Evolutionary conservation across 768 basidiomycete genomes (phyloP).

Genomic region (Auriscalpium microsporum): DNA sequence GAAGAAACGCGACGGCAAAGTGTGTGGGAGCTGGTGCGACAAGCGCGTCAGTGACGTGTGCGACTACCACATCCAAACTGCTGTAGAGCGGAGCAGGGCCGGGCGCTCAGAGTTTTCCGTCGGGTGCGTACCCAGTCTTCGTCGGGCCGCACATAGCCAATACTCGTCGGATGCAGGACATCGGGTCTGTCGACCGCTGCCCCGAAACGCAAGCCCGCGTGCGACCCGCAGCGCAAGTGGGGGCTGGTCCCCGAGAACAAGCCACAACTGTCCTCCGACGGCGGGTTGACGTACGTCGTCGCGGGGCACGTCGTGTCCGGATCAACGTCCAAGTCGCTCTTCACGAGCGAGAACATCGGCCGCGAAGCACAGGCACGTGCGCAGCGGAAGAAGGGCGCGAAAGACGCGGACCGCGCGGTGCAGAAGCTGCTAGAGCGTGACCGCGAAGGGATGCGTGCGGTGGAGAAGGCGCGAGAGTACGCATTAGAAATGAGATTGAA

Average conservation of each 20-base stretch:
- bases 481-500: conserved; percentile 22
- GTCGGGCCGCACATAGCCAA: too few species aligned
- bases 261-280: conserved; percentile 15
- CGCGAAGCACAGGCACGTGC: conserved; percentile 74
- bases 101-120: conserved; percentile 79
- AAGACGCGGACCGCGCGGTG: conserved; percentile 54
- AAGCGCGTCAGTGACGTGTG: conserved; percentile 80
- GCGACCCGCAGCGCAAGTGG: conserved; percentile 68
- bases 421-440: conserved; percentile 54
- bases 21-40: conserved; percentile 87
- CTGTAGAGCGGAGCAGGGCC: conserved; percentile 66
- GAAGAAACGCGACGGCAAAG: conserved; percentile 66
- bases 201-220: conserved; percentile 34
- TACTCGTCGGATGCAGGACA: conserved; percentile 37
- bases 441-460: conserved; percentile 57
- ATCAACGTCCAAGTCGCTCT: conserved; percentile 33
- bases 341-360: conserved; percentile 63
- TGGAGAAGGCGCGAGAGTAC: conserved; percentile 51
- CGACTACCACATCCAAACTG: conserved; percentile 83
- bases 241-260: conserved; percentile 54
- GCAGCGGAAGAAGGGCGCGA: conserved; percentile 48
- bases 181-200: conserved; percentile 46
- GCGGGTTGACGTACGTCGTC: conserved; percentile 67
- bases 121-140: conserved; percentile 44
- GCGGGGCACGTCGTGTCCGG: conserved; percentile 68